Evolutionary conservation across 176 grass and related monocot species (phyloP).

Genomic region (Echinochloa phyllopogon): DNA sequence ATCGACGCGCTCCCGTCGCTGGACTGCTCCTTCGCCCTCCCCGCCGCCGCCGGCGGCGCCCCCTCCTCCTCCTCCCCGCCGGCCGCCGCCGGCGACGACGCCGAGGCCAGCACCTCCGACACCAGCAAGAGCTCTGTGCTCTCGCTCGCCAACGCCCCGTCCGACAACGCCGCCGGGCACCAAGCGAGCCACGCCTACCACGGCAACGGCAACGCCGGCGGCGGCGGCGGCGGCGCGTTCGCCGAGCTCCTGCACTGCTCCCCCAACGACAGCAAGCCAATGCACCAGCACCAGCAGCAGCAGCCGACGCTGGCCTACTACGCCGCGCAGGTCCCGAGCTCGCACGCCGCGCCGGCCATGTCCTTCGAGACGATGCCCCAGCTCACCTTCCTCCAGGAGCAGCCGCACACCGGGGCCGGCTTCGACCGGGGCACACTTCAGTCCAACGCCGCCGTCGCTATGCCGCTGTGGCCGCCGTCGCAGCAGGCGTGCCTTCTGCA

Average conservation of each 20-base stretch:
- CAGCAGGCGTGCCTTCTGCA: constrained; percentile 49
- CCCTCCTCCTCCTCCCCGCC: background rate
- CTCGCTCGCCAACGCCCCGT: constrained; percentile 62
- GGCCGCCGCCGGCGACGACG: constrained; percentile 15
- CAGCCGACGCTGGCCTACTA: constrained; percentile 56
- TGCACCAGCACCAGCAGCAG: constrained; percentile 41
- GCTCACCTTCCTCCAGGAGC: constrained; percentile 66
- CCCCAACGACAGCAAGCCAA: constrained; percentile 34
- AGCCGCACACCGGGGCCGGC: constrained; percentile 38
- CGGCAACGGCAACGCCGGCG: background rate
- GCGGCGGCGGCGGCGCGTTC: constrained; percentile 34
- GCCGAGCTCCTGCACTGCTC: constrained; percentile 60
- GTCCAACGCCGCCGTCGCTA: constrained; percentile 70
- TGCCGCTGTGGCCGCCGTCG: constrained; percentile 43
- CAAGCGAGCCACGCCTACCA: constrained; percentile 36
- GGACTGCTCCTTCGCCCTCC: constrained; percentile 51
- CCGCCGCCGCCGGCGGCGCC: background rate
- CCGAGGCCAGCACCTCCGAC: constrained; percentile 68
- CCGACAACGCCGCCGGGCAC: constrained; percentile 35
- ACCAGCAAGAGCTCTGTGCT: constrained; percentile 77
- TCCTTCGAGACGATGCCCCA: constrained; percentile 66
- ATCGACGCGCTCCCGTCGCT: constrained; percentile 73
- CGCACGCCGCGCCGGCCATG: constrained; percentile 32
- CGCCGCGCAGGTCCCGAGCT: constrained; percentile 13
- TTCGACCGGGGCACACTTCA: constrained; percentile 93